A percentile compares a stretch with the other conserved stretches of the same genome.
These are phyloP conservation scores for Neocatenulostroma microsporum DNA, from an alignment of 2,329 filamentous ascomycete genomes.

Conservation along the genomic window DNA sequence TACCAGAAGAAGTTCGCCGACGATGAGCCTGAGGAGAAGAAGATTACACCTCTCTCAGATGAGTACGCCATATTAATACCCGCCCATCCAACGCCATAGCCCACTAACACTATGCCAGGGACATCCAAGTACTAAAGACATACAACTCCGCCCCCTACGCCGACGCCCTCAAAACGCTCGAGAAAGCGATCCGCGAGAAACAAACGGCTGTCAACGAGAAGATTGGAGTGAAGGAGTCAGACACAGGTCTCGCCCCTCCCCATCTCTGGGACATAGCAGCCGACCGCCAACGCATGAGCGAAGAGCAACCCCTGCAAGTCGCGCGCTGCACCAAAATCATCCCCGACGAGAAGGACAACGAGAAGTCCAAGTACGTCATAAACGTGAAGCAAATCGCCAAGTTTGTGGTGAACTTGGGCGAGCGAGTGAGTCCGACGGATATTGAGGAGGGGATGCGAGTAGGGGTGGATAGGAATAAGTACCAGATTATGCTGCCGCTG, in stretches of 20 bases:
- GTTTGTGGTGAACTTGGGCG: slow-evolving; percentile 95
- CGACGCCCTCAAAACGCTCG: slow-evolving; percentile 87
- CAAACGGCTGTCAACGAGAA: slow-evolving; percentile 98
- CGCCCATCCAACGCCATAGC: neutral
- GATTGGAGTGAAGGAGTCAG: slow-evolving; percentile 86
- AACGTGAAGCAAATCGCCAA: slow-evolving; percentile 99
- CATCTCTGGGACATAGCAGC: slow-evolving; percentile 98
- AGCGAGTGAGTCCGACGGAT: slow-evolving; percentile 94
- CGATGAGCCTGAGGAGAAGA: slow-evolving; percentile 98
- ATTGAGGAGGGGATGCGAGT: slow-evolving; percentile 99
- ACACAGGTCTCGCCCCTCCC: slow-evolving; percentile 93
- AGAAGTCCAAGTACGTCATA: slow-evolving; percentile 99
- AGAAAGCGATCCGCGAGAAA: slow-evolving; percentile 99
- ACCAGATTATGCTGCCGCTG: slow-evolving; percentile 92
- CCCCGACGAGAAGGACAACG: slow-evolving; percentile 85
- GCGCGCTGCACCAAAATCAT: slow-evolving; percentile 99
- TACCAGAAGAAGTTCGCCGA: slow-evolving; percentile 96
- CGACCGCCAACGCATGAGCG: slow-evolving; percentile 95
- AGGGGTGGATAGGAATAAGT: slow-evolving; percentile 95
- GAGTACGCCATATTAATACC: slow-evolving; percentile 57
- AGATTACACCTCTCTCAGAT: slow-evolving; percentile 93
- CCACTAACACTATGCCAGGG: slow-evolving; percentile 48
- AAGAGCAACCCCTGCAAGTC: slow-evolving; percentile 96
- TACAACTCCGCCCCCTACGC: slow-evolving; percentile 97
- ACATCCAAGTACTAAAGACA: slow-evolving; percentile 98